phyloP scores from a whole-genome alignment of 1,284 basidiomycete species.

The Irpex sp. region DNA sequence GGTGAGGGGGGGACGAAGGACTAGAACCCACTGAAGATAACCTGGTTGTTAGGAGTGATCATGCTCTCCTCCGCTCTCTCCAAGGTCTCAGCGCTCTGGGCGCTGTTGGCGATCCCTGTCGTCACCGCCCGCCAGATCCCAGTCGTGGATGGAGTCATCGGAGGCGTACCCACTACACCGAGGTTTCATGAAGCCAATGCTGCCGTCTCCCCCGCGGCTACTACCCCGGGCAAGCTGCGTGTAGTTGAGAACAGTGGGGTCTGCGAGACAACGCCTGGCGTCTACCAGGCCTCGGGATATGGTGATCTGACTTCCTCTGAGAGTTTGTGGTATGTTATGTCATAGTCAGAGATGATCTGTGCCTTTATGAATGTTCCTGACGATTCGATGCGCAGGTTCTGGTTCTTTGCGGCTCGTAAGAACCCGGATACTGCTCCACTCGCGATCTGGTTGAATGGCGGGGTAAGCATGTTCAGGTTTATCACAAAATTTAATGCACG shows the following conservation, averaged over 20 bases:
- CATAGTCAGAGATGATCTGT: background rate
- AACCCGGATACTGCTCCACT: slow-evolving; percentile 55
- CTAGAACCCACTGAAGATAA: background rate
- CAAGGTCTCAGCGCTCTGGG: background rate
- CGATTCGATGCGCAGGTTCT: slow-evolving; percentile 43
- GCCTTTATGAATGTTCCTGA: slow-evolving; percentile 1
- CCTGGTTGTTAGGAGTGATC: background rate
- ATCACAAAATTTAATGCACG: background rate
- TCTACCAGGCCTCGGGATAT: slow-evolving; percentile 60
- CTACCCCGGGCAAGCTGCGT: slow-evolving; percentile 47
- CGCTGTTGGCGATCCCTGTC: background rate
- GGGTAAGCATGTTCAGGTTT: slow-evolving; percentile 34
- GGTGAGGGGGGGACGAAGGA: background rate
- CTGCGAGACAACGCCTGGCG: slow-evolving; percentile 55
- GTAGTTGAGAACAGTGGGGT: slow-evolving; percentile 52
- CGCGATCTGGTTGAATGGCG: slow-evolving; percentile 64
- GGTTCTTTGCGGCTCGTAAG: slow-evolving; percentile 64
- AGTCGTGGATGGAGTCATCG: slow-evolving; percentile 41
- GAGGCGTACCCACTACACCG: slow-evolving; percentile 31
- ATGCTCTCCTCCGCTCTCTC: background rate
- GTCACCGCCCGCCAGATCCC: slow-evolving; percentile 37
- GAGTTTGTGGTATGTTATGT: slow-evolving; percentile 48
- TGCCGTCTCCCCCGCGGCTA: slow-evolving; percentile 22
- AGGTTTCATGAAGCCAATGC: slow-evolving; percentile 8
- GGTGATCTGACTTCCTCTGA: slow-evolving; percentile 49